Percentiles rank a stretch among this genome's conserved stretches.
These are phyloP conservation scores for Phaeosphaeriaceae sp. DNA, from an alignment of 2,329 filamentous ascomycete species.

Conservation along the genomic window DNA sequence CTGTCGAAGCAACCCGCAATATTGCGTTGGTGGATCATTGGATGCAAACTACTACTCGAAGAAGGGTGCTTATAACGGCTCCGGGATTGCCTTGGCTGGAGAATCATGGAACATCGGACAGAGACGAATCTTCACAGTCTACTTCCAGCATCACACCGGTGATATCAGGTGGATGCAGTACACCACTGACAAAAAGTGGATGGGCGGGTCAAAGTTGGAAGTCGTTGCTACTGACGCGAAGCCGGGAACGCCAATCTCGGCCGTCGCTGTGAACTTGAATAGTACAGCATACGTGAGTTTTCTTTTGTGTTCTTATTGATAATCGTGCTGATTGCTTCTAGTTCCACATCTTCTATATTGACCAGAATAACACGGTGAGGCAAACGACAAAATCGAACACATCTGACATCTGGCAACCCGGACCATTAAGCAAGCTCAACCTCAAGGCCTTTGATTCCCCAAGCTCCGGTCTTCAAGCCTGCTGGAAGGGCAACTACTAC, in stretches of 20 bases:
- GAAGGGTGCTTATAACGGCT: conserved; percentile 57
- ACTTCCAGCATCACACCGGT: conserved; percentile 56
- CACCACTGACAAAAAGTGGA: conserved; percentile 45
- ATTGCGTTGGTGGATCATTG: conserved; percentile 51
- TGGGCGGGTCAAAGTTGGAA: conserved; percentile 48
- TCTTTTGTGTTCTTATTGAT: background rate
- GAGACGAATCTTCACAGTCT: conserved; percentile 52
- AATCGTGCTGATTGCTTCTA: conserved; percentile 11
- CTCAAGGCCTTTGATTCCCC: conserved; percentile 90
- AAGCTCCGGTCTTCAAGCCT: conserved; percentile 82
- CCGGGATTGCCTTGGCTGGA: conserved; percentile 55
- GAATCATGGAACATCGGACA: conserved; percentile 51
- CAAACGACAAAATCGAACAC: conserved; percentile 51
- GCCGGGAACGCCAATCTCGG: conserved; percentile 53
- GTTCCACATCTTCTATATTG: conserved; percentile 54
- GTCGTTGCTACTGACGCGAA: conserved; percentile 54
- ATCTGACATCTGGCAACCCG: conserved; percentile 50
- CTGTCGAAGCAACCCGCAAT: conserved; percentile 35
- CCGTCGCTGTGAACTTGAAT: conserved; percentile 51
- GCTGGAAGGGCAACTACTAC: conserved; percentile 74
- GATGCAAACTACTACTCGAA: conserved; percentile 49
- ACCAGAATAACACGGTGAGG: conserved; percentile 47
- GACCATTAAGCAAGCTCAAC: conserved; percentile 71
- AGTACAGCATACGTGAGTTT: conserved; percentile 45
- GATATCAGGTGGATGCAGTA: conserved; percentile 53